phyloP scores from a whole-genome alignment of 371 early-diverging fungal species.

The Mycotypha africana region DNA sequence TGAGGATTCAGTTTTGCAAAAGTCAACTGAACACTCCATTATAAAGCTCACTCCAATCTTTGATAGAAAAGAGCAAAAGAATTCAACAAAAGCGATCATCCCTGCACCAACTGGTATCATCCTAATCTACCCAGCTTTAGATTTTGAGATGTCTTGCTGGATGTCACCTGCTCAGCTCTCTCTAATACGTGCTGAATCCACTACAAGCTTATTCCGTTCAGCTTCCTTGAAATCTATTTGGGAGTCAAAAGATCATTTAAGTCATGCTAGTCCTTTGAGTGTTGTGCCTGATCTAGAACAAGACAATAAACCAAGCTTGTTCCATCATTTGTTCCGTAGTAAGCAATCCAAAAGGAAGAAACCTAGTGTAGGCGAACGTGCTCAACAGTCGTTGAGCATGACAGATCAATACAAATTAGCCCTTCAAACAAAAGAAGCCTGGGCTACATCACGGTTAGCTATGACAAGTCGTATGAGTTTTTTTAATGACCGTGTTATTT shows the following conservation, averaged over 20 bases:
- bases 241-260: conserved; percentile 54
- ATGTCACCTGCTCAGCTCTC: conserved; percentile 69
- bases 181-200: conserved; percentile 41
- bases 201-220: conserved; percentile 49
- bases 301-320: no score
- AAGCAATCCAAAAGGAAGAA: no score
- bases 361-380: conserved; percentile 18
- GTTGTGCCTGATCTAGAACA: conserved; percentile 45
- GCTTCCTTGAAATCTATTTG: conserved; percentile 47
- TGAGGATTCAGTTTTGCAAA: no score
- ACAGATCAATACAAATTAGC: no score
- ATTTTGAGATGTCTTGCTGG: conserved; percentile 89
- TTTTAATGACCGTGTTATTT: conserved; percentile 78
- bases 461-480: conserved; percentile 87
- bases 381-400: conserved; percentile 12
- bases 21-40: no score
- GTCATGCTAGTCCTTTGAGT: conserved; percentile 51
- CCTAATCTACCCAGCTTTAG: conserved; percentile 84
- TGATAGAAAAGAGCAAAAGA: not conserved
- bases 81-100: not conserved
- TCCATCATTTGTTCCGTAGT: no score
- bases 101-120: conserved; percentile 62
- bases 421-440: conserved; percentile 23
- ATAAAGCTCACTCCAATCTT: not conserved
- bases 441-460: conserved; percentile 50